Evolutionary conservation across 1,139 yeast genomes (phyloP).

Genomic region (Lodderomyces elongisporus): DNA sequence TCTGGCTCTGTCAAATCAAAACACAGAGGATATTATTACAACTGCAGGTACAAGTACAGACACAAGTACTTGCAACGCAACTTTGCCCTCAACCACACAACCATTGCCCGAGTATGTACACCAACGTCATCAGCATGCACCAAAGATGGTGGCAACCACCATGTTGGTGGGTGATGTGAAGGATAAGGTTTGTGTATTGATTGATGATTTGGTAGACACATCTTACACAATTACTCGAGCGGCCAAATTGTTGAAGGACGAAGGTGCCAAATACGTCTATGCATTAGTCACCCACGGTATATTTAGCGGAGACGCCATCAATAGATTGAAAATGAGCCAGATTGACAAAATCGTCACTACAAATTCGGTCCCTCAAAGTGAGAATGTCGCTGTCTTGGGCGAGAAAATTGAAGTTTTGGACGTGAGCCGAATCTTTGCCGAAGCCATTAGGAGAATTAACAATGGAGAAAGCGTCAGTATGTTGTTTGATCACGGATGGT

Average conservation of each 20-base stretch:
- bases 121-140: slow-evolving; percentile 6
- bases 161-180: slow-evolving; percentile 93
- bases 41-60: too few relatives aligned
- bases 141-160: slow-evolving; percentile 55
- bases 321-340: slow-evolving; percentile 59
- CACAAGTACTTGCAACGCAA: too few relatives aligned
- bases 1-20: slow-evolving; percentile 15
- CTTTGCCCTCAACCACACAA: slow-evolving; percentile 4
- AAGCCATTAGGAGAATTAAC: slow-evolving; percentile 91
- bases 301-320: slow-evolving; percentile 86
- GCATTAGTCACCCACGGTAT: slow-evolving; percentile 92
- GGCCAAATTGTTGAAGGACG: slow-evolving; percentile 83
- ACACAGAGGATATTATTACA: slow-evolving; percentile 5
- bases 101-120: slow-evolving; percentile 6
- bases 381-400: slow-evolving; percentile 50
- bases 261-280: slow-evolving; percentile 82
- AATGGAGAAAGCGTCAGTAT: slow-evolving; percentile 95
- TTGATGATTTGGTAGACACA: slow-evolving; percentile 93
- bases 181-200: slow-evolving; percentile 74
- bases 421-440: slow-evolving; percentile 83
- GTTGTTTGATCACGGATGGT: slow-evolving; percentile 88
- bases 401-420: slow-evolving; percentile 77
- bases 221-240: slow-evolving; percentile 90
- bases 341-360: slow-evolving; percentile 87
- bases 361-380: slow-evolving; percentile 86